Evolutionary conservation across 2,329 filamentous ascomycete species (phyloP), one percentile per base, ranked within the genome.

Genomic region (Trichoderma pleuroti): DNA sequence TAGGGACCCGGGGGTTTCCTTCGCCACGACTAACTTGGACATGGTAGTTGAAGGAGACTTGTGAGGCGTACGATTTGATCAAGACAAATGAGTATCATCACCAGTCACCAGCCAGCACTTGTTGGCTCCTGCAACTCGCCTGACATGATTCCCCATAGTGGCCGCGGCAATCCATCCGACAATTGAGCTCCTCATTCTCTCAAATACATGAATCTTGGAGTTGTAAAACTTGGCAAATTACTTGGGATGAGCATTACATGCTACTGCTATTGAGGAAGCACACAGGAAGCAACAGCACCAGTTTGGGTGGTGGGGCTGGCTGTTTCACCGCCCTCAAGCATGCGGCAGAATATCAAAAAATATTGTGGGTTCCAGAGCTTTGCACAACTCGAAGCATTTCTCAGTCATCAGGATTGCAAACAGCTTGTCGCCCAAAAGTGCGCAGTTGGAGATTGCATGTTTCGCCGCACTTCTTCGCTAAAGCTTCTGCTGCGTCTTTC

Each of bases 311-410:
- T 67, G 64, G 64, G 54, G 39, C 56, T 11, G 2, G 2, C 30
- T 2, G 32, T 30, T 52, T 66, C 74, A 79, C 65, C 74, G 76
- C 76, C 69, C 67, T 24, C 30, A 28, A 59, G 46, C 57, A 36
- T 11, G 26, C 34, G 74, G 75, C 75, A 76, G 74, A 77, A 77
- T 74, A 63, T 56, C 59, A 70, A 63, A 75, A 76, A 76, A 72
- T 76, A 73, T 76, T 73, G 68, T 52, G 56, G 71, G 60, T 14
- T 68, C 16, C 3, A 24, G 52, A 57, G 60, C 32, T 64, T 63
- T 28, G 49, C 59, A 8, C n/a, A n/a, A 34, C 32, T 56, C 32
- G 67, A 42, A 63, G 59, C 67, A 56, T 70, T 63, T 56, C 30
- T 62, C 59, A 24, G 39, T 61, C 42, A 28, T 30, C 21, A 7